These are phyloP conservation scores for Phialophora macrospora DNA, from an alignment of 2,329 filamentous ascomycete species.

Conservation along the genomic window DNA sequence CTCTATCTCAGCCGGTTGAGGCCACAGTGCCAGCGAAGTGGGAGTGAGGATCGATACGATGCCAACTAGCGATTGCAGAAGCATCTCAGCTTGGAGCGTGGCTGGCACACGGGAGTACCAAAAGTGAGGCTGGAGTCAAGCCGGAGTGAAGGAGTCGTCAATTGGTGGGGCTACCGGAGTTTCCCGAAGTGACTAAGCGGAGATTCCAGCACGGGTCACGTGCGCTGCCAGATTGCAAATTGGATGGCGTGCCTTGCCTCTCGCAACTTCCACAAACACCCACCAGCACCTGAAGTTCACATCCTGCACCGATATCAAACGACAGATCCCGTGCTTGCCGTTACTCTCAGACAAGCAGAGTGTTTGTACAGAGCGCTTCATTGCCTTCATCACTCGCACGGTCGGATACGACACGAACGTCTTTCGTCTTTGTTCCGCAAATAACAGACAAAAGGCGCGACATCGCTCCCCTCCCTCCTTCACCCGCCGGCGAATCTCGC, in stretches of 20 bases:
- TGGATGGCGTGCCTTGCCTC: slow-evolving; percentile 14
- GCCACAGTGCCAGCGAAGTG: slow-evolving; percentile 26
- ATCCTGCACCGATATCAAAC: slow-evolving; percentile 8
- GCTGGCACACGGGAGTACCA: background rate
- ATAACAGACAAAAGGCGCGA: slow-evolving; percentile 25
- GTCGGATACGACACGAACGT: slow-evolving; percentile 1
- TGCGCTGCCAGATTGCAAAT: slow-evolving; percentile 6
- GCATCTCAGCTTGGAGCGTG: background rate
- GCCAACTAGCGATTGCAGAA: background rate
- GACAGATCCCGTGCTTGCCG: background rate
- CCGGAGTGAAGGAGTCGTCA: background rate
- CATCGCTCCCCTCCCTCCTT: slow-evolving; percentile 8
- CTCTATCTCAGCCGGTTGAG: slow-evolving; percentile 23
- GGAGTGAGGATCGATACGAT: slow-evolving; percentile 1
- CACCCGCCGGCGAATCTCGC: slow-evolving; percentile 21
- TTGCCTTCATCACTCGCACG: background rate
- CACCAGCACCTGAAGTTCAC: slow-evolving; percentile 1
- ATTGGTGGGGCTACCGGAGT: background rate
- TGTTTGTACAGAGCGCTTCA: background rate
- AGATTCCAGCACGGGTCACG: slow-evolving; percentile 6
- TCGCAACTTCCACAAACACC: slow-evolving; percentile 13
- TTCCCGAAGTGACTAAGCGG: background rate
- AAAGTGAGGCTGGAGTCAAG: background rate
- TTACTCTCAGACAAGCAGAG: background rate
- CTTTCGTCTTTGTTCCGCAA: slow-evolving; percentile 23